Percentiles rank a stretch among this genome's conserved stretches.
phyloP scores from a whole-genome alignment of 345 rosid species.

The Camelina neglecta region DNA sequence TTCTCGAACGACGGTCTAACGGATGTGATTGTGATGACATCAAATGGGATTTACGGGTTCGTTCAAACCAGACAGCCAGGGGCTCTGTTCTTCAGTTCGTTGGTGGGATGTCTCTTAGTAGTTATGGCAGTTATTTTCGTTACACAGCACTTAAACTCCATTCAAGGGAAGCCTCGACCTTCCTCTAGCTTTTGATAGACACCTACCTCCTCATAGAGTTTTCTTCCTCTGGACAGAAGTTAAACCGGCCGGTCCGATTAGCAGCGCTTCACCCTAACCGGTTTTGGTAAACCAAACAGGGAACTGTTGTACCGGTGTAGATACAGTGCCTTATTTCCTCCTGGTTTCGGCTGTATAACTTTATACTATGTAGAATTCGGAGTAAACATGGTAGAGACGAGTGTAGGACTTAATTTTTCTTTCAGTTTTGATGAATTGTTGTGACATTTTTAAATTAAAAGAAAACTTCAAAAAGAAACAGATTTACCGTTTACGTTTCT shows the following conservation, averaged over 20 bases:
- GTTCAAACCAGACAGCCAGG: conserved; percentile 98
- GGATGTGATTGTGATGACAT: conserved; percentile 86
- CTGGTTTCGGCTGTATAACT: conserved; percentile 33
- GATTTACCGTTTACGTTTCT: not conserved
- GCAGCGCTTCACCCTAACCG: conserved; percentile 12
- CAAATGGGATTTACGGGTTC: conserved; percentile 86
- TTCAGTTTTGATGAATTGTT: conserved; percentile 27
- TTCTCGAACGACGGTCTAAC: conserved; percentile 91
- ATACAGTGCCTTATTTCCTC: conserved; percentile 22
- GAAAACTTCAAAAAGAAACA: not conserved
- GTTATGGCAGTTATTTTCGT: conserved; percentile 94
- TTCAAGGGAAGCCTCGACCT: conserved; percentile 78
- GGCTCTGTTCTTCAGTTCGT: conserved; percentile 96
- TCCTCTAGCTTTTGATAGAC: conserved; percentile 56
- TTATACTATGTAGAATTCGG: conserved; percentile 27
- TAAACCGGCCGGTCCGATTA: not conserved
- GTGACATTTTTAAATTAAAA: conserved; percentile 15
- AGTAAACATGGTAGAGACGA: conserved; percentile 24
- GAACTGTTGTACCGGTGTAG: conserved; percentile 17
- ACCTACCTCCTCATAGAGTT: not conserved
- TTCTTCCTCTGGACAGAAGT: conserved; percentile 11
- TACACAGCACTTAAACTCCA: conserved; percentile 84
- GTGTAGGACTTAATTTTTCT: conserved; percentile 27
- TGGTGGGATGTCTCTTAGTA: conserved; percentile 89
- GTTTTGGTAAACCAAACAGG: conserved; percentile 20